Evolutionary conservation across 305 asterid species (phyloP).

Genomic region (Petunia hybrid): DNA sequence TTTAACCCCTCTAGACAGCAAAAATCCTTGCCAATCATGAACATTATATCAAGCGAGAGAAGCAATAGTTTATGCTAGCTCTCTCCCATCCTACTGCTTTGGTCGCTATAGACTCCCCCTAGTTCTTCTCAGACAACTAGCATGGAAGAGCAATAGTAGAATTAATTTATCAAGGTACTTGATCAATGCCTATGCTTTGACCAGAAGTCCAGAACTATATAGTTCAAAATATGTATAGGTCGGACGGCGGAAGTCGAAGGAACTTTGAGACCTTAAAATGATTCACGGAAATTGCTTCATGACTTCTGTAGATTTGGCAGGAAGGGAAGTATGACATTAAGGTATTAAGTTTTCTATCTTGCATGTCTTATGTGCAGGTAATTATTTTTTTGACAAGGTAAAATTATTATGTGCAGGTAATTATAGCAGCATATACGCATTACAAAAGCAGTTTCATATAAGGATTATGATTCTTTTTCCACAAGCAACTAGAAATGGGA

Average conservation of each 20-base stretch:
- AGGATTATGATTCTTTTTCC: slow-evolving; percentile 20
- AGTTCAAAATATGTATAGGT: not conserved
- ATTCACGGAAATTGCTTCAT: not conserved
- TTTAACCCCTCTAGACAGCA: not conserved
- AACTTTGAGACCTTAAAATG: not conserved
- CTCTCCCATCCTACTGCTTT: not conserved
- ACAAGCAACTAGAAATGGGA: not conserved
- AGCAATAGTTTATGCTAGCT: not conserved
- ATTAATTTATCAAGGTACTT: not conserved
- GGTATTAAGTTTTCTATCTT: not conserved
- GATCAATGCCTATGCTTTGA: not conserved
- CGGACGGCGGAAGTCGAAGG: not conserved
- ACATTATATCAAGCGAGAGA: not conserved
- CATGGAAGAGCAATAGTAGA: not conserved
- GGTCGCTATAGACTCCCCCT: not conserved
- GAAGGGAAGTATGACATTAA: not conserved
- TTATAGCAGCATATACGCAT: not conserved
- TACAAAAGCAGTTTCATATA: not conserved
- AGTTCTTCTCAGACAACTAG: not conserved
- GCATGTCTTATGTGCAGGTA: not conserved
- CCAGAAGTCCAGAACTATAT: not conserved
- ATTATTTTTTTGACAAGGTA: not conserved
- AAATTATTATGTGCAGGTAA: not conserved
- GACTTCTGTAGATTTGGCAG: not conserved
- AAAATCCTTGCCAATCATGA: not conserved